Conservation (phyloP, 2,329 filamentous ascomycete genomes). For the Teratosphaeria destructans region DNA sequence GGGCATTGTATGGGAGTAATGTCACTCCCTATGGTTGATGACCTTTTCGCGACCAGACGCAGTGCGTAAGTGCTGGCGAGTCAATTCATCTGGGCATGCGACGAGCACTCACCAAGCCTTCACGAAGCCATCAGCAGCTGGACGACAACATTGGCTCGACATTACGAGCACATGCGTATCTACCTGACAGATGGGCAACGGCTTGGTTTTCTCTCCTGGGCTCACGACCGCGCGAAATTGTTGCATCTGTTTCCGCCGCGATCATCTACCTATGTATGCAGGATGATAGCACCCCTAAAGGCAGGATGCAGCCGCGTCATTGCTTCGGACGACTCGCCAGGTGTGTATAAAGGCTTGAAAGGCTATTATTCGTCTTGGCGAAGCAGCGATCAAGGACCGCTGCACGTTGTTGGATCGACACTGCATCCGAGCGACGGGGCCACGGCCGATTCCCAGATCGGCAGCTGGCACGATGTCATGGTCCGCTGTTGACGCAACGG, state of each 20-base stretch:
- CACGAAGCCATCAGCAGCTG: too few species aligned
- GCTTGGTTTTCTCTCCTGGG: too few species aligned
- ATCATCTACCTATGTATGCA: too few species aligned
- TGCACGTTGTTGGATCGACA: not conserved
- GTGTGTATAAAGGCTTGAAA: not conserved
- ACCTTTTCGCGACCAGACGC: not conserved
- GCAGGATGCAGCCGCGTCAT: not conserved
- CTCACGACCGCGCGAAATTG: too few species aligned
- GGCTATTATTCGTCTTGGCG: not conserved
- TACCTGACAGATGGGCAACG: too few species aligned
- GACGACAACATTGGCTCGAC: too few species aligned
- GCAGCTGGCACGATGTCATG: not conserved
- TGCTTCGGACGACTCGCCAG: not conserved
- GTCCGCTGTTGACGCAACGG: not conserved
- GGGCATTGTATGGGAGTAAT: conserved; percentile 26
- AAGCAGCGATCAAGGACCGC: not conserved
- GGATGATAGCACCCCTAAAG: too few species aligned
- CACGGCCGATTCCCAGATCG: not conserved
- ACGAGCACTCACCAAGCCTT: not conserved
- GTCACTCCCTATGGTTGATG: conserved; percentile 8
- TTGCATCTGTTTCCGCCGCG: too few species aligned
- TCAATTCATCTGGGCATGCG: not conserved
- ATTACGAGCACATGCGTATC: too few species aligned
- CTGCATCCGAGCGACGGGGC: not conserved
- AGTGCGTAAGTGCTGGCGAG: not conserved